These are phyloP conservation scores for Hyaloscypha bicolor DNA, from an alignment of 495 filamentous ascomycete species.

Conservation along the genomic window DNA sequence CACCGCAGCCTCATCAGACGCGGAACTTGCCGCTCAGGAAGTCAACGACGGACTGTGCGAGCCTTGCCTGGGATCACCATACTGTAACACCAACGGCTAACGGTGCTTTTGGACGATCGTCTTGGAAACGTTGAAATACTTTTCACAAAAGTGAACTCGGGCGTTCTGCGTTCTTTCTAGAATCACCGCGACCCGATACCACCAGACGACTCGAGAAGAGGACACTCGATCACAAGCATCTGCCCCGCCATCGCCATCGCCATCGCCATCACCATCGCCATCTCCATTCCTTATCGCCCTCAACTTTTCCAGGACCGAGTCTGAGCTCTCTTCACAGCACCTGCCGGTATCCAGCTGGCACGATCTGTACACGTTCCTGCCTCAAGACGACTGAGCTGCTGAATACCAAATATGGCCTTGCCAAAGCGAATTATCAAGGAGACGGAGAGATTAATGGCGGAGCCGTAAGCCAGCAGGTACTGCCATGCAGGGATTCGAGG, in stretches of 20 bases:
- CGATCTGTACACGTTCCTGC: not conserved
- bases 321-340: not conserved
- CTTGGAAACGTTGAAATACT: not conserved
- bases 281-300: not conserved
- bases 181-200: not conserved
- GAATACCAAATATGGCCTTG: constrained; percentile 49
- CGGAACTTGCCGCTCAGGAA: constrained; percentile 14
- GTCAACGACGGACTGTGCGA: not conserved
- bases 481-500: not conserved
- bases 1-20: not conserved
- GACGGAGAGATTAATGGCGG: constrained; percentile 94
- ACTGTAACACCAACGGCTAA: not conserved
- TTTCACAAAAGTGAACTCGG: not conserved
- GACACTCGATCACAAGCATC: not conserved
- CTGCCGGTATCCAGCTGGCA: not conserved
- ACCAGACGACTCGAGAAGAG: not conserved
- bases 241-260: not conserved
- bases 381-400: not conserved
- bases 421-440: constrained; percentile 98
- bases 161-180: not conserved
- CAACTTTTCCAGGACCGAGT: not conserved
- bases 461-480: constrained; percentile 70
- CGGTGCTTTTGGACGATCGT: not conserved
- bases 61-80: constrained; percentile 1
- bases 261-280: not conserved